These are phyloP conservation scores for Camellia sinensis DNA, from an alignment of 148 eudicot genomes.

Conservation along the genomic window DNA sequence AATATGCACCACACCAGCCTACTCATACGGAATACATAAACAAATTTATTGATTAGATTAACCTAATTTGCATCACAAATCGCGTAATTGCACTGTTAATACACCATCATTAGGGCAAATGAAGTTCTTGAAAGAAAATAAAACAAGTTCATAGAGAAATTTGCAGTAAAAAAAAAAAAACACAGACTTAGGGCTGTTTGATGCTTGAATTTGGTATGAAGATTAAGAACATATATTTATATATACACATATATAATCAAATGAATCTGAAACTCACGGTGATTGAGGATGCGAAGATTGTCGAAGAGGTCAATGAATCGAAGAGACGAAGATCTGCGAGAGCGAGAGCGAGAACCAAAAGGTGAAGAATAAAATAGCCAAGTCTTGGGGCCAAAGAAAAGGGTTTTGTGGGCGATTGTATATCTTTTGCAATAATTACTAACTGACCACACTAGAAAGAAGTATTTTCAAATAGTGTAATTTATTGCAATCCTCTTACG, in stretches of 20 bases:
- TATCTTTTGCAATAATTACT: neutral
- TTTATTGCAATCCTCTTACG: neutral
- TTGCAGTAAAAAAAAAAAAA: neutral
- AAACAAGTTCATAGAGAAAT: neutral
- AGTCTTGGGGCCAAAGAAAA: conserved; percentile 18
- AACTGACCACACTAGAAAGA: neutral
- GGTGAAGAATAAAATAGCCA: neutral
- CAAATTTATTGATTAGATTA: neutral
- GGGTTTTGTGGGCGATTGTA: neutral
- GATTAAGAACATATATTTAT: neutral
- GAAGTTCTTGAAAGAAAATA: neutral
- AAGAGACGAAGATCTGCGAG: neutral
- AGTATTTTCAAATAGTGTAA: neutral
- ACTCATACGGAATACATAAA: neutral
- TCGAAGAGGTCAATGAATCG: neutral
- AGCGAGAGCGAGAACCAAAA: neutral
- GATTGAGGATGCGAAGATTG: neutral
- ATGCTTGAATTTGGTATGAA: neutral
- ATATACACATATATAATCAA: neutral
- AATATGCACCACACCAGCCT: neutral
- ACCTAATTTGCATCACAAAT: neutral
- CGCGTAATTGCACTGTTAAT: neutral
- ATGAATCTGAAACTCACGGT: neutral
- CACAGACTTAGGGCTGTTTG: neutral
- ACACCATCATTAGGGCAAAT: neutral